phyloP scores from a whole-genome alignment of 768 basidiomycete species.

The Cyathus striatus region DNA sequence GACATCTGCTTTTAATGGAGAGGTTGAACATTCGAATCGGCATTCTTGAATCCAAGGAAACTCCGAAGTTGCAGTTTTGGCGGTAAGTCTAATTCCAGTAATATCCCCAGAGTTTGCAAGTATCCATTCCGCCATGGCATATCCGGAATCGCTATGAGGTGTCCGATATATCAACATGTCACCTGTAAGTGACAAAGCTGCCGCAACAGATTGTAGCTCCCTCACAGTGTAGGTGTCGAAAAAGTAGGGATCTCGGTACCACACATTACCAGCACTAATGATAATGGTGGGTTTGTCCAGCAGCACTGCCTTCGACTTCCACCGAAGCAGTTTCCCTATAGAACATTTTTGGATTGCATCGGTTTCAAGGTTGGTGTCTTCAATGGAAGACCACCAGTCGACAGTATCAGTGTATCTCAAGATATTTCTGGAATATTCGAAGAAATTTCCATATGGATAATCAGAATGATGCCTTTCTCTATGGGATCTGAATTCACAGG shows the following conservation, averaged over 20 bases:
- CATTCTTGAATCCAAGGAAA: constrained; percentile 29
- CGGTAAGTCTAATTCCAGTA: constrained; percentile 27
- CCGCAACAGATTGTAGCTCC: constrained; percentile 26
- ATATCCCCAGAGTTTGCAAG: constrained; percentile 29
- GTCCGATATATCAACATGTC: constrained; percentile 31
- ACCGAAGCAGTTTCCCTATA: constrained; percentile 25
- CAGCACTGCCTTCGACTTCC: constrained; percentile 24
- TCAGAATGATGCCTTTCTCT: constrained; percentile 34
- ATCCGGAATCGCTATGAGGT: constrained; percentile 23
- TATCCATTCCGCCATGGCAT: constrained; percentile 35
- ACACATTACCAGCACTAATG: constrained; percentile 27
- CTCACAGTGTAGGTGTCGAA: constrained; percentile 32
- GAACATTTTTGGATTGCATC: constrained; percentile 20
- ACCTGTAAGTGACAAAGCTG: constrained; percentile 25
- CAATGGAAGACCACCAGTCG: constrained; percentile 25
- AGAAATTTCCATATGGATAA: constrained; percentile 34
- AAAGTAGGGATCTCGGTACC: constrained; percentile 27
- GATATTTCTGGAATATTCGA: constrained; percentile 22
- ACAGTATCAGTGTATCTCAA: constrained; percentile 26
- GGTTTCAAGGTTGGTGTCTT: constrained; percentile 31
- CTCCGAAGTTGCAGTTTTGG: constrained; percentile 28
- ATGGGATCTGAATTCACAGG: constrained; percentile 29
- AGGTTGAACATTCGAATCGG: constrained; percentile 28
- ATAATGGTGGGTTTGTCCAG: constrained; percentile 29
- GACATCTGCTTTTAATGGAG: constrained; percentile 28